Percentiles rank a stretch among this genome's conserved stretches.
Conservation (phyloP, 225 moss, liverwort and hornwort genomes). For the Climacium dendroides region DNA sequence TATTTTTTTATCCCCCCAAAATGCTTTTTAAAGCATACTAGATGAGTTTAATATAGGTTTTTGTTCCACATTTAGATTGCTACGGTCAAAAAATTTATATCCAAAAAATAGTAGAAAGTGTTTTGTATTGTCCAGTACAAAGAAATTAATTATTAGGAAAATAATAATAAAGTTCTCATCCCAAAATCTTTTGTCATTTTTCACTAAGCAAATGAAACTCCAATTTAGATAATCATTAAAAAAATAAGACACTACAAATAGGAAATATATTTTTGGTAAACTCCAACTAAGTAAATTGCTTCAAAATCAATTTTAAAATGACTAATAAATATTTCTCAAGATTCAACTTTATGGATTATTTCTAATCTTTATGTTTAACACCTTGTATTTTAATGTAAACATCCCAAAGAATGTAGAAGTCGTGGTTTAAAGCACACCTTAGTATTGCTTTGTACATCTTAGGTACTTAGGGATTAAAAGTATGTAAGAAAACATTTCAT, state of each 20-base stretch:
- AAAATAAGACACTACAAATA: not conserved
- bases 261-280: not conserved
- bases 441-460: accelerated
- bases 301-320: not conserved
- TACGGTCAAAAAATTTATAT: accelerated
- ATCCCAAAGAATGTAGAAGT: accelerated
- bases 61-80: not conserved
- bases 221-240: not conserved
- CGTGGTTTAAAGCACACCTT: accelerated
- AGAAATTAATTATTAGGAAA: accelerated
- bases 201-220: too few species aligned
- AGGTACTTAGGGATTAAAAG: not conserved
- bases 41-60: too few species aligned
- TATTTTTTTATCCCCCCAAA: too few species aligned
- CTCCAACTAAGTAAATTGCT: not conserved
- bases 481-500: not conserved
- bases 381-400: not conserved
- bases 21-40: too few species aligned
- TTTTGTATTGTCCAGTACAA: not conserved
- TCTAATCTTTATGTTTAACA: not conserved
- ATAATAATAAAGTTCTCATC: accelerated
- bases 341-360: accelerated
- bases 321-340: not conserved
- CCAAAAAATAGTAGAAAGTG: accelerated
- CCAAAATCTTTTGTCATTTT: accelerated